Percentiles rank a stretch among this genome's conserved stretches.
These are phyloP conservation scores for Piedraia hortae DNA, from an alignment of 2,329 filamentous ascomycete species.

Conservation along the genomic window DNA sequence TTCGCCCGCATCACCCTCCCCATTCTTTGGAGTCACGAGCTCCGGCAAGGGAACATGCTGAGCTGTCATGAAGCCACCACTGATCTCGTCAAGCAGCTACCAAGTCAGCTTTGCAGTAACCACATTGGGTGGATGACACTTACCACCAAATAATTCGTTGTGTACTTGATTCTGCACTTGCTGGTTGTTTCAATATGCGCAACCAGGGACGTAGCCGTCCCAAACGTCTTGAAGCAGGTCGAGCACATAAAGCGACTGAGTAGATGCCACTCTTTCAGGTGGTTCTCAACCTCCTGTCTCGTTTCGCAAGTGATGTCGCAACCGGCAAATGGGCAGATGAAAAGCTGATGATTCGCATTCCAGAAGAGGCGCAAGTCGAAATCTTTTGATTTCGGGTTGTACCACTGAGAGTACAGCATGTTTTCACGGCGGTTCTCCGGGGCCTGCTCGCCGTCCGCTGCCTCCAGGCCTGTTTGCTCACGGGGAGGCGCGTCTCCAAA, in stretches of 20 bases:
- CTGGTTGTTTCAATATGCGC: conserved; percentile 16
- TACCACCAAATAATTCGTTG: conserved; percentile 11
- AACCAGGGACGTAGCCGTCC: conserved; percentile 13
- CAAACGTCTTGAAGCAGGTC: conserved; percentile 16
- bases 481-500: conserved; percentile 14
- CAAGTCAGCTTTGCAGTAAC: neutral
- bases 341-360: conserved; percentile 18
- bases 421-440: conserved; percentile 11
- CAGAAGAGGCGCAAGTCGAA: conserved; percentile 25
- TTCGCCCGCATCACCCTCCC: conserved; percentile 3
- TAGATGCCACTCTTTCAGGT: conserved; percentile 13
- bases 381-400: conserved; percentile 21
- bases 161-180: conserved; percentile 12
- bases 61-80: conserved; percentile 15
- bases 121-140: conserved; percentile 1
- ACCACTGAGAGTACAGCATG: conserved; percentile 16
- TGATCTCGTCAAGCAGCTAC: conserved; percentile 14
- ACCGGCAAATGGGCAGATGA: conserved; percentile 24
- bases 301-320: conserved; percentile 17
- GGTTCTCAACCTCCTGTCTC: conserved; percentile 11
- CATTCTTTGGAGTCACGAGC: conserved; percentile 2
- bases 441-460: conserved; percentile 6
- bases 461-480: too few species aligned
- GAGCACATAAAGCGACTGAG: conserved; percentile 14
- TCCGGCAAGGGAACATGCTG: conserved; percentile 3